These are phyloP conservation scores for Coleophoma cylindrospora DNA, from an alignment of 2,329 filamentous ascomycete genomes.

Conservation along the genomic window DNA sequence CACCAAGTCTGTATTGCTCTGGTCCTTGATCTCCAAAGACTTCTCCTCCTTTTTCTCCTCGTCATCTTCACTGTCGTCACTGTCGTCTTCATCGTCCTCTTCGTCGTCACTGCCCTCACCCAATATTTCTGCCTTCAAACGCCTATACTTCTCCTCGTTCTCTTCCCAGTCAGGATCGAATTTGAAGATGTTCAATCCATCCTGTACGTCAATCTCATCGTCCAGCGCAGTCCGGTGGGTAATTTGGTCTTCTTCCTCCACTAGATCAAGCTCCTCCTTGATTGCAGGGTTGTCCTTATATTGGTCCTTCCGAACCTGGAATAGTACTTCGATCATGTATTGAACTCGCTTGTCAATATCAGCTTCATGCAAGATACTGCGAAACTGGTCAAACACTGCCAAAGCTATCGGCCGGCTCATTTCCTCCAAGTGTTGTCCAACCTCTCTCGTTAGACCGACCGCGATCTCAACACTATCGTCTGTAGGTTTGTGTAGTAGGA, in stretches of 20 bases:
- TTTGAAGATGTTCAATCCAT: constrained; percentile 93
- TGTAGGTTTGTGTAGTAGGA: constrained; percentile 92
- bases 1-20: constrained; percentile 92
- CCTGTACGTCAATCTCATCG: constrained; percentile 78
- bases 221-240: constrained; percentile 82
- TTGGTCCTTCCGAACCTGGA: constrained; percentile 91
- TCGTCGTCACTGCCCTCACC: constrained; percentile 88
- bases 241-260: constrained; percentile 97
- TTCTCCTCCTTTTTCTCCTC: constrained; percentile 75
- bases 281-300: constrained; percentile 93
- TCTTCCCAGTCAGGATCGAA: constrained; percentile 85
- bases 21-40: constrained; percentile 93
- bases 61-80: constrained; percentile 61
- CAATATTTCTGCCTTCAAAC: constrained; percentile 86
- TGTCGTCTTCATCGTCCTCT: constrained; percentile 58
- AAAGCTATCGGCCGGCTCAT: constrained; percentile 87
- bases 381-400: constrained; percentile 92
- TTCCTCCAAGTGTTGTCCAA: constrained; percentile 90
- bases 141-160: constrained; percentile 85
- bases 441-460: constrained; percentile 86
- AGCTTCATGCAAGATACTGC: constrained; percentile 91
- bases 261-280: constrained; percentile 87
- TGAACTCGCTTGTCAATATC: constrained; percentile 98
- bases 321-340: constrained; percentile 98
- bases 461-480: constrained; percentile 98